Evolutionary conservation across 257 asterid genomes (phyloP).

Genomic region (Ehretia macrophylla): DNA sequence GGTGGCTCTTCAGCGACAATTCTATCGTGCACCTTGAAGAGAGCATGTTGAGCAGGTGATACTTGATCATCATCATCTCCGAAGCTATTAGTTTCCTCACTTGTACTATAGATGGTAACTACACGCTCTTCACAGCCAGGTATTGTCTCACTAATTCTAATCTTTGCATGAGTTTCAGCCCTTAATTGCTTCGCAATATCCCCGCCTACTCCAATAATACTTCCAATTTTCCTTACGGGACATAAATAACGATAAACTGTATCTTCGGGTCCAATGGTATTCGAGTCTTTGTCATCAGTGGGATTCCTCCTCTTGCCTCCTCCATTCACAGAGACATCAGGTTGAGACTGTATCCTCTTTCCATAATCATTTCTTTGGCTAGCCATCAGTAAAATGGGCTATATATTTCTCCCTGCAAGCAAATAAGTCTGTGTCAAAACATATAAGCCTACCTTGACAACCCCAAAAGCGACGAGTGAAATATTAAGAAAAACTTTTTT

Average conservation of each 20-base stretch:
- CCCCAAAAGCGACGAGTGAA: too few relatives aligned
- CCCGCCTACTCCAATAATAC: slow-evolving; percentile 89
- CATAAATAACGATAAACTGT: slow-evolving; percentile 79
- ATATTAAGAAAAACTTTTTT: too few relatives aligned
- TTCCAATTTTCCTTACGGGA: slow-evolving; percentile 74
- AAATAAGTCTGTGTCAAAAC: background rate
- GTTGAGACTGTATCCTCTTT: slow-evolving; percentile 35
- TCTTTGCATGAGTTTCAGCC: slow-evolving; percentile 74
- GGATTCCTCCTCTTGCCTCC: slow-evolving; percentile 52
- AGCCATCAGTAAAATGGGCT: slow-evolving; percentile 37
- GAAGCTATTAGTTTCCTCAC: slow-evolving; percentile 65
- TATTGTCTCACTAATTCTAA: slow-evolving; percentile 74
- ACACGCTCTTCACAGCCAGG: slow-evolving; percentile 95
- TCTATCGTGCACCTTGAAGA: slow-evolving; percentile 71
- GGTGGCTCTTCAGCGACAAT: slow-evolving; percentile 63
- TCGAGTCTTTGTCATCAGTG: slow-evolving; percentile 60
- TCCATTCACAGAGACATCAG: slow-evolving; percentile 51
- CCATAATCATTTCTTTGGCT: slow-evolving; percentile 64
- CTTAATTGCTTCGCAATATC: slow-evolving; percentile 79
- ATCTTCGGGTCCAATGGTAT: slow-evolving; percentile 59
- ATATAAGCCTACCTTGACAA: background rate
- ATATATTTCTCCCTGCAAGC: background rate
- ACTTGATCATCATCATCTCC: slow-evolving; percentile 41
- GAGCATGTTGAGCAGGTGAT: slow-evolving; percentile 88
- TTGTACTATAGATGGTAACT: slow-evolving; percentile 68